Conservation (phyloP, 2,329 filamentous ascomycete species). For the Aspergillus carbonarius region DNA sequence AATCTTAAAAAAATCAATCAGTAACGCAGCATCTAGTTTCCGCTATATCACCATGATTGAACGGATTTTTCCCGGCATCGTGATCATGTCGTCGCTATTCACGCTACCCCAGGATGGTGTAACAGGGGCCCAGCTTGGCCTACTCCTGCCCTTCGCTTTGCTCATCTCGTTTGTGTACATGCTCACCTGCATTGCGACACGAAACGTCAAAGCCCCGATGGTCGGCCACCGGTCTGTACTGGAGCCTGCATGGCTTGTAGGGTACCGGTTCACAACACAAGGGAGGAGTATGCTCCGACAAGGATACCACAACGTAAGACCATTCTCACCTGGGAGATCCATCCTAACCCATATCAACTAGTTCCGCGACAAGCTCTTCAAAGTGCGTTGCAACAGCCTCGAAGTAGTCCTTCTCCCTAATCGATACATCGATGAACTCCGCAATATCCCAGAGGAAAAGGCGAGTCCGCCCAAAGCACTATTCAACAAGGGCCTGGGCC, state of each 20-base stretch:
- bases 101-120: no score
- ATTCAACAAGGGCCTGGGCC: background rate
- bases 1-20: no score
- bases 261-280: background rate
- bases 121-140: no score
- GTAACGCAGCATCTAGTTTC: no score
- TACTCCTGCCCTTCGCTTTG: no score
- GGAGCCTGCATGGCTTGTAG: background rate
- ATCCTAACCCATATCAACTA: background rate
- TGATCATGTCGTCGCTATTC: no score
- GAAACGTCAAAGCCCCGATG: no score
- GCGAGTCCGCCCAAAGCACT: slow-evolving; percentile 12
- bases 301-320: background rate
- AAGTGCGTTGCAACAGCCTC: background rate
- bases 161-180: no score
- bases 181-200: no score
- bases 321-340: background rate
- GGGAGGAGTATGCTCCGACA: background rate
- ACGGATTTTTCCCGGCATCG: no score
- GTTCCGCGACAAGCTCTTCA: background rate
- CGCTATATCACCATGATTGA: no score
- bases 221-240: background rate
- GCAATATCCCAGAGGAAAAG: slow-evolving; percentile 16
- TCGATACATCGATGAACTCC: slow-evolving; percentile 26
- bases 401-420: slow-evolving; percentile 26